Evolutionary conservation across 2,329 filamentous ascomycete genomes (phyloP), one percentile per base, ranked within the genome.

Genomic region (Nigrospora osmanthi): DNA sequence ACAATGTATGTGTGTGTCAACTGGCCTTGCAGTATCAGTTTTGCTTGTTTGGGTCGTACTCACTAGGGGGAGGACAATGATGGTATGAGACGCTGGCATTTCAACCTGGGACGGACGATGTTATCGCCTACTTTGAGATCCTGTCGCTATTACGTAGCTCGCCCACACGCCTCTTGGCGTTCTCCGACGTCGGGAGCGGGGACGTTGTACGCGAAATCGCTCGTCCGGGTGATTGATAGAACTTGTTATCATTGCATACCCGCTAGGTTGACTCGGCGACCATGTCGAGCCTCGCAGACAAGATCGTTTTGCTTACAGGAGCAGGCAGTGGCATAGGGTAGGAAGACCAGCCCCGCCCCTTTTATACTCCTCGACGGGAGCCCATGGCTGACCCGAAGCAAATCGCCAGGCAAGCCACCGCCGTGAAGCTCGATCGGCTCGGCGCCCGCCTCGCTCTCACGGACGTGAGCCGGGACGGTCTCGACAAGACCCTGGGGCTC

Each of bases 391-490:
- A 37, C 14, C 34, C 34, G 11, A 35, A 11, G 6, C 31, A 28
- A 12, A 15, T 19, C 28, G 15, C 16, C 28, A 46, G 55, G 9
- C 46, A 52, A 28, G 54, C 54, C 17, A 56, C 60, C 11, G 47
- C 47, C 15, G 42, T 58, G 42, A 55, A 55, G 47, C 47, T 60
- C n/a, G 51, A 57, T 14, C 47, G 47, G 1, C 49, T 54, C 6
- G 57, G 56, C 6, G 58, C 53, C 6, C 51, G 48, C 1, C 49
- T 62, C 28, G 51, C 56, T 23, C 51, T 61, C 1, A 50, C 54
- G 44, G 59, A 62, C 42, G 56, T 58, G 47, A 60, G 60, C 40
- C 39, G 42, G 2, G 36, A 46, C 2, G 50, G 54, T 4, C 47
- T 59, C 31, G 11, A 23, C 11, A 34, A 34, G 16, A 35, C 47